phyloP scores from a whole-genome alignment of 2,329 filamentous ascomycete genomes.

The Colletotrichum zoysiae region DNA sequence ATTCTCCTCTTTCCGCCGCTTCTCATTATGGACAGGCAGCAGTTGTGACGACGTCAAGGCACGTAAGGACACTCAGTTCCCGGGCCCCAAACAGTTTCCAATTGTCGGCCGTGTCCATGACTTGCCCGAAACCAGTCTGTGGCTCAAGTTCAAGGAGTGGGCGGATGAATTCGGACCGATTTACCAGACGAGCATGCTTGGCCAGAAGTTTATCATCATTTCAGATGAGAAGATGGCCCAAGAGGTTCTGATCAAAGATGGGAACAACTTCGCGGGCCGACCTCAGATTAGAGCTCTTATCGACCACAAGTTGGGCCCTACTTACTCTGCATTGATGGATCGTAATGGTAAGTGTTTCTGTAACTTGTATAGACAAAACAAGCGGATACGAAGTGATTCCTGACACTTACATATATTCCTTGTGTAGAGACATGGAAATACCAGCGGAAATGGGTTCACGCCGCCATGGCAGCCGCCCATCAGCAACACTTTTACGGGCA shows the following conservation, averaged over 20 bases:
- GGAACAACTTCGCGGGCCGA: conserved; percentile 64
- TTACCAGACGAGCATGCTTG: conserved; percentile 56
- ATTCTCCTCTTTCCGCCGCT: conserved; percentile 55
- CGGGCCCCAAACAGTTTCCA: conserved; percentile 61
- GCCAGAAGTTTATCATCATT: conserved; percentile 58
- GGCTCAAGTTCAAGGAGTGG: conserved; percentile 66
- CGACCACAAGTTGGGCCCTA: conserved; percentile 61
- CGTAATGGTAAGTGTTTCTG: conserved; percentile 55
- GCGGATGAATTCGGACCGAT: conserved; percentile 58
- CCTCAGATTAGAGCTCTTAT: conserved; percentile 63
- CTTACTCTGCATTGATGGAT: conserved; percentile 65
- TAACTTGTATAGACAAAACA: neutral
- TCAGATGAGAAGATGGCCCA: conserved; percentile 62
- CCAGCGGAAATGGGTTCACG: conserved; percentile 65
- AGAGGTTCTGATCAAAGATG: conserved; percentile 62
- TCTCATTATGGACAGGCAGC: conserved; percentile 49
- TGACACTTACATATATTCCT: neutral
- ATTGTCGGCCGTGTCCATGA: conserved; percentile 63
- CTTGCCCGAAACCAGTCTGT: conserved; percentile 59
- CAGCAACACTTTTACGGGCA: conserved; percentile 61
- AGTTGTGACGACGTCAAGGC: neutral
- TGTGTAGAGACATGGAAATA: conserved; percentile 59
- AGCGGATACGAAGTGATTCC: neutral
- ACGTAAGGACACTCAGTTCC: conserved; percentile 52
- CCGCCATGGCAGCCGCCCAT: conserved; percentile 59